A percentile compares a stretch with the other conserved stretches of the same genome.
These are phyloP conservation scores for Aegilops bicornis DNA, from an alignment of 176 grass and related monocot genomes.

Conservation along the genomic window DNA sequence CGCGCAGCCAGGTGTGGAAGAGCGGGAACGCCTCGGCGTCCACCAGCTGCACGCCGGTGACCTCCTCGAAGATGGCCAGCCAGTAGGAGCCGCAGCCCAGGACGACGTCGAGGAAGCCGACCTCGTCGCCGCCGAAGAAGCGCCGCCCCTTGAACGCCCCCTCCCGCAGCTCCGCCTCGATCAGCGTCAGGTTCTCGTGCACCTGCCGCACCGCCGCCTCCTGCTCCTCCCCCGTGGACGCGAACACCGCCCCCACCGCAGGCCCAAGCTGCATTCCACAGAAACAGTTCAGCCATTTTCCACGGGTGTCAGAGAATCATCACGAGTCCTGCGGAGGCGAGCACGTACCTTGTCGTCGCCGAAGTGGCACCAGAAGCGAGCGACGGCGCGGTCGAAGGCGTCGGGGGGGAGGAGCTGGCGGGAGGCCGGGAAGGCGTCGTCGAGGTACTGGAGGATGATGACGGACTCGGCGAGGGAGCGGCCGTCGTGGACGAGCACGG, in stretches of 20 bases:
- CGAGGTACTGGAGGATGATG: constrained; percentile 79
- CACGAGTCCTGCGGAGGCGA: no score
- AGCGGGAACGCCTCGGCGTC: constrained; percentile 68
- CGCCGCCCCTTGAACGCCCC: constrained; percentile 63
- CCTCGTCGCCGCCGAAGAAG: constrained; percentile 77
- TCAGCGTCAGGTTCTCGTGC: constrained; percentile 63
- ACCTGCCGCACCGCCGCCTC: constrained; percentile 65
- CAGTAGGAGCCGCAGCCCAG: constrained; percentile 88
- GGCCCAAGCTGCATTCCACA: constrained; percentile 52
- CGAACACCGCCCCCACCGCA: constrained; percentile 77
- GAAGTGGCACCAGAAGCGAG: constrained; percentile 84
- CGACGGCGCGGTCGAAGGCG: constrained; percentile 54
- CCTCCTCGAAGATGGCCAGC: constrained; percentile 85
- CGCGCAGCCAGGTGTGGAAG: constrained; percentile 70
- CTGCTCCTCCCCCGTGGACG: constrained; percentile 63
- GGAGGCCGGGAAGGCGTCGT: constrained; percentile 49
- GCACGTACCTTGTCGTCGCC: constrained; percentile 68
- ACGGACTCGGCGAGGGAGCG: constrained; percentile 67
- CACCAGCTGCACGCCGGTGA: constrained; percentile 73
- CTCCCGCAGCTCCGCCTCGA: constrained; percentile 75
- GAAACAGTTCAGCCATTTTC: background rate
- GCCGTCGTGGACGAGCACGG: constrained; percentile 69
- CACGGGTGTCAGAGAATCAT: background rate
- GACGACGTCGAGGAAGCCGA: constrained; percentile 70
- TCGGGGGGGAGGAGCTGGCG: constrained; percentile 52